Base-by-base conservation (phyloP, 2,329 filamentous ascomycete genomes). In the Colletotrichum sp. region DNA sequence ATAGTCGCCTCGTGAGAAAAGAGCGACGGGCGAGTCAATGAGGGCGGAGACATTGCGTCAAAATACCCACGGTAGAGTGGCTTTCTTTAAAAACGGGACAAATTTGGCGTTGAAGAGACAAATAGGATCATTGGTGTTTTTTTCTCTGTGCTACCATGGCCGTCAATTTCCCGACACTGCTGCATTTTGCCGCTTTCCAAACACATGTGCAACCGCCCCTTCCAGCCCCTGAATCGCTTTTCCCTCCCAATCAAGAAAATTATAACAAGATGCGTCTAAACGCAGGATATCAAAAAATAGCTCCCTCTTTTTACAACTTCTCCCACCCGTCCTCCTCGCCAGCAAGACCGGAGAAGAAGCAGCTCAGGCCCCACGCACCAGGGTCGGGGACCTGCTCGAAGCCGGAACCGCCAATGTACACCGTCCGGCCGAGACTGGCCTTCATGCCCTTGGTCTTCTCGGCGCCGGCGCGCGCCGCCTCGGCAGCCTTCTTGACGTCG, bases 361-460 rank as follows among this genome's bases (percentile, higher is more conserved):
- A 92, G 39, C 94, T 93, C 79, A 99, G 81, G 0, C 92, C 92
- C 88, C 90, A 93, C 18, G 92, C 92, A n/a, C 97, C 97, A 75
- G 90, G 90, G 70, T 92, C 90, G 0, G 90, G 90, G 10, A 90
- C 90, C 80, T 87, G 82, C 78, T 87, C 82, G 69, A 86, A 87
- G 16, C 85, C 85, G 69, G 83, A 85, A 6, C 94, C 77, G 36
- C 94, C 95, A 67, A 98, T 92, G 83, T 98, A 98, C 13, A 97
- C 95, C 3, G 94, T 92, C 75, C 95, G 88, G 9, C 97, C 97
- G 55, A 99, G 87, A 80, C 93, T 97, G 57, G 97, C 95, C 84
- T 94, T 92, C 96, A 99, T 98, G 28, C 94, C 94, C 87, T 96
- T 98, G 24, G 97, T 99, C 34, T 91, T 91, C 78, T 96, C 93